These are phyloP conservation scores for Aspergillus baeticus DNA, from an alignment of 495 filamentous ascomycete species.

Conservation along the genomic window DNA sequence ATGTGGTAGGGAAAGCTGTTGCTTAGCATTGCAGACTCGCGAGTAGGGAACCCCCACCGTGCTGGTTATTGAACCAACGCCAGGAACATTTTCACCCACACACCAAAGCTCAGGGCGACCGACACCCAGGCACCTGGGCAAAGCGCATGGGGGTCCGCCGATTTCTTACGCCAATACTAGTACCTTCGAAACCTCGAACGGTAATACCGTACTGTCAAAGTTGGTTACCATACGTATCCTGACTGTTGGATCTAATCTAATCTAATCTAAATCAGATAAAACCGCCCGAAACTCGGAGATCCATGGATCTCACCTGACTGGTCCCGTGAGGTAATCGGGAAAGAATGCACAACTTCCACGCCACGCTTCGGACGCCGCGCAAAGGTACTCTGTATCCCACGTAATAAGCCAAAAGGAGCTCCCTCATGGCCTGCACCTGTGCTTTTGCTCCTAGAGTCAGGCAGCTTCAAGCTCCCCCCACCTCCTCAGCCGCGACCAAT, in stretches of 20 bases:
- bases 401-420: slow-evolving; percentile 4
- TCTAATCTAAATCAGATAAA: too few species aligned
- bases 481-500: slow-evolving; percentile 12
- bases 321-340: not conserved
- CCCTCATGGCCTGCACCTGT: not conserved
- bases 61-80: too few species aligned
- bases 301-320: slow-evolving; percentile 7
- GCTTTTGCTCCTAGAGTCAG: slow-evolving; percentile 6
- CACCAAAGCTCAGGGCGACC: too few species aligned
- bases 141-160: too few species aligned
- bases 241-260: slow-evolving; percentile 26
- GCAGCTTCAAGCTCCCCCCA: slow-evolving; percentile 14
- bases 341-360: not conserved
- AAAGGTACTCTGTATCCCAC: slow-evolving; percentile 1
- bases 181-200: too few species aligned
- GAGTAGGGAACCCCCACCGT: too few species aligned
- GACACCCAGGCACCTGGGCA: too few species aligned
- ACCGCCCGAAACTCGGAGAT: slow-evolving; percentile 22
- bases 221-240: slow-evolving; percentile 1
- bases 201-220: not conserved
- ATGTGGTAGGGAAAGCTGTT: too few species aligned
- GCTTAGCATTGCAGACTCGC: too few species aligned
- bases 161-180: too few species aligned
- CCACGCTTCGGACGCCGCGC: not conserved
- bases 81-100: too few species aligned